These are phyloP conservation scores for Kluyveromyces aestuarii DNA, from an alignment of 805 yeast species.

Conservation along the genomic window DNA sequence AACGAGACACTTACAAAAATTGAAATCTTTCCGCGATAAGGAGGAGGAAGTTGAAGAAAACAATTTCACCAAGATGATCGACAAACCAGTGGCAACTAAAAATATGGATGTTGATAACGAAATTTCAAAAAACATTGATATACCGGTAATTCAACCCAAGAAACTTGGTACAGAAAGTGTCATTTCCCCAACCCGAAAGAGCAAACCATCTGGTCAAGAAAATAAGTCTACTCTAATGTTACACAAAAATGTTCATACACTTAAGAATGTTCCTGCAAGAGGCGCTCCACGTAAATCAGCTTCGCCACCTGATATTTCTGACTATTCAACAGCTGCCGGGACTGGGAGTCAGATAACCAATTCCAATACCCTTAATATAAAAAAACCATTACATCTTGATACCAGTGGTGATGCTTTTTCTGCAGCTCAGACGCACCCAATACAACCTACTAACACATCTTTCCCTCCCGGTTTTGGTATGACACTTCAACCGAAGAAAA, in stretches of 20 bases:
- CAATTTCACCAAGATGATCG: constrained; percentile 18
- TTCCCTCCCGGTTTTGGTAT: constrained; percentile 38
- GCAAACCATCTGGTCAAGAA: neutral
- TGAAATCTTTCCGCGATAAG: constrained; percentile 21
- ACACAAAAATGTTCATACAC: neutral
- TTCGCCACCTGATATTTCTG: neutral
- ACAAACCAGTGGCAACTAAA: constrained; percentile 9
- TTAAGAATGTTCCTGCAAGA: neutral
- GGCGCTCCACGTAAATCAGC: constrained; percentile 4
- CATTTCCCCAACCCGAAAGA: too few species aligned
- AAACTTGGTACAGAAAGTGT: constrained; percentile 3
- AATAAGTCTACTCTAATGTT: neutral
- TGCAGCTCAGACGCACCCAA: neutral
- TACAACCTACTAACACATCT: constrained; percentile 2
- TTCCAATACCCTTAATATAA: neutral
- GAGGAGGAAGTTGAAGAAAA: constrained; percentile 15
- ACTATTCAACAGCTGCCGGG: neutral
- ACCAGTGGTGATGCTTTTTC: neutral
- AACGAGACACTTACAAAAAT: constrained; percentile 30
- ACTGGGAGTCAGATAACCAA: neutral
- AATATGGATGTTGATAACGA: constrained; percentile 18
- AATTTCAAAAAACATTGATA: constrained; percentile 15
- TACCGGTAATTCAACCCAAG: constrained; percentile 21
- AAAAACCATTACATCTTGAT: neutral
- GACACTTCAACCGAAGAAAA: constrained; percentile 25